Conservation (phyloP, 2,329 filamentous ascomycete species). For the Penicillium oxalicum region DNA sequence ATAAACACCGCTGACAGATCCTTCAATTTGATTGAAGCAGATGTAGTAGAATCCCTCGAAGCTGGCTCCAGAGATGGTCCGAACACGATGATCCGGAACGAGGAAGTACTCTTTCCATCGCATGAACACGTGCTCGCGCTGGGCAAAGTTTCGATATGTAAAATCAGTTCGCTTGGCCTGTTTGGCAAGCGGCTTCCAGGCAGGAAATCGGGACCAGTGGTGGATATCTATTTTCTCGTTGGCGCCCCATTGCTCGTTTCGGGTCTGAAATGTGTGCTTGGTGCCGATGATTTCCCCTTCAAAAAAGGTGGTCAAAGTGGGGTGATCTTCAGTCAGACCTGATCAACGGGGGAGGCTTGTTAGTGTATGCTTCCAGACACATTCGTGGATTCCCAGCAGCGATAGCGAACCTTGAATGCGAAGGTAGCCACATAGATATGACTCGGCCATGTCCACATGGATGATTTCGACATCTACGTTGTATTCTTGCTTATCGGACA, state of each 20-base stretch:
- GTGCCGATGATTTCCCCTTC: constrained; percentile 96
- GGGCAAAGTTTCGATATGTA: constrained; percentile 62
- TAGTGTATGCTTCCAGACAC: too few relatives aligned
- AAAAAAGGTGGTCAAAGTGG: constrained; percentile 96
- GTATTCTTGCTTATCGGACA: constrained; percentile 87
- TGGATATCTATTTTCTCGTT: constrained; percentile 84
- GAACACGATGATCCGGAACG: constrained; percentile 87
- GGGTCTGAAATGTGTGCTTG: constrained; percentile 89
- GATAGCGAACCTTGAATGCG: constrained; percentile 73
- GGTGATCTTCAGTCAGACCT: constrained; percentile 93
- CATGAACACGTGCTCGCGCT: constrained; percentile 92
- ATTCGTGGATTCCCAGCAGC: neutral
- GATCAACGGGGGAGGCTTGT: neutral
- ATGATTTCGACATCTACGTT: constrained; percentile 97
- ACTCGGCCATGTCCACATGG: constrained; percentile 89
- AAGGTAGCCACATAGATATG: constrained; percentile 89
- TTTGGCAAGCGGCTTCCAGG: constrained; percentile 71
- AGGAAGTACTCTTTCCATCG: constrained; percentile 98
- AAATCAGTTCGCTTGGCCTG: constrained; percentile 55
- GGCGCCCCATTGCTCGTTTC: constrained; percentile 85
- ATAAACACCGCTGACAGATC: constrained; percentile 87
- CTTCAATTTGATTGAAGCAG: constrained; percentile 88
- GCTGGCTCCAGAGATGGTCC: constrained; percentile 86
- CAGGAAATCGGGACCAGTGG: constrained; percentile 86
- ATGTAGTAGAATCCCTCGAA: constrained; percentile 99